Percentiles rank a stretch among this genome's conserved stretches.
phyloP scores from a whole-genome alignment of 2,329 filamentous ascomycete genomes.

The Clarireedia paspali region DNA sequence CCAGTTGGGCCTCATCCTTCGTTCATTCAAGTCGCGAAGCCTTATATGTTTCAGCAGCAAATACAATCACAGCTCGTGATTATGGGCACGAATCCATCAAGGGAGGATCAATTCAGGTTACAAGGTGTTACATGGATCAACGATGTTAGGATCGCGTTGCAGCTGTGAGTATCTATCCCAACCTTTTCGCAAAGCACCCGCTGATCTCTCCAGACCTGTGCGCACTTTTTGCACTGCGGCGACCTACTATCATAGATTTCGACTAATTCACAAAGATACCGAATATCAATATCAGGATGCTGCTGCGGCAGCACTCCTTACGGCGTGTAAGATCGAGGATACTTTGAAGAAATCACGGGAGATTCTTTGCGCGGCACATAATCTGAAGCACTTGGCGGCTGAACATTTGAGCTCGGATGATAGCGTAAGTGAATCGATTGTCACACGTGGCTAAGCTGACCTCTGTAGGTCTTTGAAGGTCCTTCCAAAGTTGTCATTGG shows the following conservation, averaged over 20 bases:
- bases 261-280: slow-evolving; percentile 72
- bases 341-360: slow-evolving; percentile 95
- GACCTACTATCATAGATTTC: slow-evolving; percentile 90
- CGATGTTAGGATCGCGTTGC: slow-evolving; percentile 68
- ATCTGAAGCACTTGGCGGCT: slow-evolving; percentile 58
- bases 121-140: slow-evolving; percentile 89
- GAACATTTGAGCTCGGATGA: slow-evolving; percentile 73
- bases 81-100: slow-evolving; percentile 64
- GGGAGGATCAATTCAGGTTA: slow-evolving; percentile 73
- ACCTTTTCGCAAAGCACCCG: background rate
- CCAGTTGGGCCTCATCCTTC: slow-evolving; percentile 26
- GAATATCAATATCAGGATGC: slow-evolving; percentile 86
- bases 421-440: slow-evolving; percentile 45
- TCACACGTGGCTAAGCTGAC: background rate
- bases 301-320: slow-evolving; percentile 79
- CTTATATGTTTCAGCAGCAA: slow-evolving; percentile 76
- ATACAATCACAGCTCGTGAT: slow-evolving; percentile 65
- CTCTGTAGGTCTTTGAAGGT: slow-evolving; percentile 63
- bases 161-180: slow-evolving; percentile 53
- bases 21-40: slow-evolving; percentile 38
- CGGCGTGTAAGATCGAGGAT: slow-evolving; percentile 95
- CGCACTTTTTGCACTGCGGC: slow-evolving; percentile 89
- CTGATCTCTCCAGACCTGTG: slow-evolving; percentile 54
- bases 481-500: slow-evolving; percentile 77
- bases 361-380: slow-evolving; percentile 84